Percentiles rank a stretch among this genome's conserved stretches.
phyloP scores from a whole-genome alignment of 345 rosid genomes.

The Melaleuca quinquenervia region DNA sequence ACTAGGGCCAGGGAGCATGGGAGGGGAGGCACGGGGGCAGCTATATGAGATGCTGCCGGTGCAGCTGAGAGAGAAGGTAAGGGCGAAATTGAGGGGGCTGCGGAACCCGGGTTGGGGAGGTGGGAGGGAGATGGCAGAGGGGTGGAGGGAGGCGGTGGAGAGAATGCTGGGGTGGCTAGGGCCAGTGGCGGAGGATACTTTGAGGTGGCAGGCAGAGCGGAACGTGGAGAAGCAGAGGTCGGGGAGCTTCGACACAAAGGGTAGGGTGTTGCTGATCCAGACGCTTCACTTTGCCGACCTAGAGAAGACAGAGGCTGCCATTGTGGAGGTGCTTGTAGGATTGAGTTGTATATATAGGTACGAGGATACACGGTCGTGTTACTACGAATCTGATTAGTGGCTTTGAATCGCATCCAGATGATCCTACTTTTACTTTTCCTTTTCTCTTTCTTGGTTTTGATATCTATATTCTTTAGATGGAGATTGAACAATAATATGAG shows the following conservation, averaged over 20 bases:
- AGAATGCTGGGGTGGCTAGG: slow-evolving; percentile 32
- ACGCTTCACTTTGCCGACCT: slow-evolving; percentile 38
- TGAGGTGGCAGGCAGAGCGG: slow-evolving; percentile 46
- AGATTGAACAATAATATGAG: neutral
- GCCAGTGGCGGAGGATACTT: slow-evolving; percentile 38
- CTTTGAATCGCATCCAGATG: neutral
- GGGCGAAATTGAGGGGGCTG: slow-evolving; percentile 18
- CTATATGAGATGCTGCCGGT: slow-evolving; percentile 33
- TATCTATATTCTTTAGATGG: neutral
- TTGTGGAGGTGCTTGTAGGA: slow-evolving; percentile 43
- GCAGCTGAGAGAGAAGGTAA: slow-evolving; percentile 14
- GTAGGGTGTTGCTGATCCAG: slow-evolving; percentile 31
- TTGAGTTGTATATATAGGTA: slow-evolving; percentile 30
- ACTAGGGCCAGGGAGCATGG: slow-evolving; percentile 4
- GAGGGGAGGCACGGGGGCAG: slow-evolving; percentile 17
- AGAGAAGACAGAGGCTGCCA: slow-evolving; percentile 51
- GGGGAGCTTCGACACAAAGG: slow-evolving; percentile 6
- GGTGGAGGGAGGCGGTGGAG: slow-evolving; percentile 34
- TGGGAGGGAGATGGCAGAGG: slow-evolving; percentile 10
- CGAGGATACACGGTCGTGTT: slow-evolving; percentile 3
- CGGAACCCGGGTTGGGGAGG: neutral
- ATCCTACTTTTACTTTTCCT: neutral
- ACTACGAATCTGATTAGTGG: neutral
- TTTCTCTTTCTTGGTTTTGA: neutral
- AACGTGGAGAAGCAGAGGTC: slow-evolving; percentile 30